Evolutionary conservation across 768 basidiomycete genomes (phyloP).

Genomic region (Podaxis sp.): DNA sequence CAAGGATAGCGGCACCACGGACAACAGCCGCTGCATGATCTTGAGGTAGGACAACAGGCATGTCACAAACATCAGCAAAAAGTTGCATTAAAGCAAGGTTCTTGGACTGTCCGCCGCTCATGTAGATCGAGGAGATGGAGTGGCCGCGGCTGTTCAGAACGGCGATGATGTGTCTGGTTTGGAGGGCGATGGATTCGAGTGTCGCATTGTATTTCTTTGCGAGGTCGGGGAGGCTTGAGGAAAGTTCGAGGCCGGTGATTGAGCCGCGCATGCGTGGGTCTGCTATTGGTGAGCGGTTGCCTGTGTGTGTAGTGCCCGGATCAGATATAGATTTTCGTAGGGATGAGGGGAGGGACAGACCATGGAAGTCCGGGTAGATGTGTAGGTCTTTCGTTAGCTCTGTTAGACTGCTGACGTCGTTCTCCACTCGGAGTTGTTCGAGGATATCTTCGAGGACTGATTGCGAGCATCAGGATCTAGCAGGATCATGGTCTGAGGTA

Average conservation of each 20-base stretch:
- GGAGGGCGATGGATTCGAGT: constrained; percentile 90
- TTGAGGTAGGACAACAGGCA: constrained; percentile 81
- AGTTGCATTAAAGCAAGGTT: constrained; percentile 88
- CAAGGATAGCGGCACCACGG: constrained; percentile 92
- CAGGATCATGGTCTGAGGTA: background rate
- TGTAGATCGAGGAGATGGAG: constrained; percentile 77
- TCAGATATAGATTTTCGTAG: background rate
- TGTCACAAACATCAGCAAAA: constrained; percentile 78
- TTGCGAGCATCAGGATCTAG: background rate
- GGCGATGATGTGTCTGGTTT: constrained; percentile 92
- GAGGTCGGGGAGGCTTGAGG: constrained; percentile 64
- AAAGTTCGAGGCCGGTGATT: constrained; percentile 79
- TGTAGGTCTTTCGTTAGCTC: constrained; percentile 90
- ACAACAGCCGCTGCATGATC: constrained; percentile 83
- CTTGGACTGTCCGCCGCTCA: constrained; percentile 92
- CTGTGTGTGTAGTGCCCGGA: constrained; percentile 34
- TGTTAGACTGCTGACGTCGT: constrained; percentile 58
- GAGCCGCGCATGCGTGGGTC: constrained; percentile 95
- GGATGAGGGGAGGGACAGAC: constrained; percentile 32
- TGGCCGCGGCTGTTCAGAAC: constrained; percentile 86
- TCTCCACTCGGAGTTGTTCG: constrained; percentile 59
- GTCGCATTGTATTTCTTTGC: constrained; percentile 89
- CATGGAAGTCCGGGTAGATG: constrained; percentile 94
- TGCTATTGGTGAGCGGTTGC: constrained; percentile 94
- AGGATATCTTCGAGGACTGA: constrained; percentile 74